Evolutionary conservation across 345 rosid species (phyloP).

Genomic region (Erodium maritimum): DNA sequence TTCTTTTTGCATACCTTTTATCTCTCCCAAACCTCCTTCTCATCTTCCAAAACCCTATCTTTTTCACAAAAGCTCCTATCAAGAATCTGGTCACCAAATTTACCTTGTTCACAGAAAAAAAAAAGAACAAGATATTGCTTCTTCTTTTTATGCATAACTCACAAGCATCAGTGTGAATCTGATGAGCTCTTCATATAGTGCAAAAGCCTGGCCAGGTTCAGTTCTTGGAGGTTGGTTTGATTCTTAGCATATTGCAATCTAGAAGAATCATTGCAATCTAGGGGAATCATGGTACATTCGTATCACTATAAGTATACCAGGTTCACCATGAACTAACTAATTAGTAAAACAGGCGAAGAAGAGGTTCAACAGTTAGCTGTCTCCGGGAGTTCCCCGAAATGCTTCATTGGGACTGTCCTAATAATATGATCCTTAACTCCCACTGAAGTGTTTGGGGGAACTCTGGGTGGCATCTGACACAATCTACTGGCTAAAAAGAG

Average conservation of each 20-base stretch:
- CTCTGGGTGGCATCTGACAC: conserved; percentile 16
- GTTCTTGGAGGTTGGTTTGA: background rate
- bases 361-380: conserved; percentile 3
- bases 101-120: too few relatives aligned
- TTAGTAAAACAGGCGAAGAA: background rate
- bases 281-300: background rate
- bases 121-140: background rate
- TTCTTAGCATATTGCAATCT: too few relatives aligned
- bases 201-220: conserved; percentile 3
- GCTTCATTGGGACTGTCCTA: conserved; percentile 15
- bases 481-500: too few relatives aligned
- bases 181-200: background rate
- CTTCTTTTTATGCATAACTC: background rate
- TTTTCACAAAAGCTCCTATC: background rate
- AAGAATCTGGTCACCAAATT: background rate
- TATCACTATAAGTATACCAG: background rate
- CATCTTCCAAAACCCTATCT: background rate
- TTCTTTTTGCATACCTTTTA: background rate
- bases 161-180: background rate
- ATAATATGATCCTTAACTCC: background rate
- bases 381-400: conserved; percentile 19
- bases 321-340: background rate
- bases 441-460: conserved; percentile 33
- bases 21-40: background rate
- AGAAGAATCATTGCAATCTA: background rate